Base-by-base conservation (phyloP, 139 green algal genomes). In the Coelastrella sp. region DNA sequence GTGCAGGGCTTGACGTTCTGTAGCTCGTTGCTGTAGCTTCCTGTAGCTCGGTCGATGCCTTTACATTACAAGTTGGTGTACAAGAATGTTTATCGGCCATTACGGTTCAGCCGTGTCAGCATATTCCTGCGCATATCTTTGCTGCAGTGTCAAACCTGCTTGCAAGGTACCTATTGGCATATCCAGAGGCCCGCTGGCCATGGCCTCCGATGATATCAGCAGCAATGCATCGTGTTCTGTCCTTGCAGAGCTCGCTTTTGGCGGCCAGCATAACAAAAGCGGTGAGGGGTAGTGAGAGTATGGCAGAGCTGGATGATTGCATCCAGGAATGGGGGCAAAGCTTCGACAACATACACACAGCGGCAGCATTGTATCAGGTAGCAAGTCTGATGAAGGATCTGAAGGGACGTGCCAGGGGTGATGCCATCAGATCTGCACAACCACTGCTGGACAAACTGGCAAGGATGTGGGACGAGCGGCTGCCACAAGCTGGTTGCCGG, bases 291-390 rank as follows among this genome's bases (percentile, higher is more conserved):
- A 64, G 58, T 22, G 10, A 22, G 32, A 83, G 77, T 13, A 32
- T 57, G 13, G 10, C 7, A 61, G 23, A 56, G 8, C 5, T 83
- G 77, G 32, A 83, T 3, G 77, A 83, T 32, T 13, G 59, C 5
- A 4, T 83, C 4, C 5, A 65, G 4, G 4, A 66, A 20, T 83
- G 77, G 77, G 77, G 77, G 13, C 7, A 17, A 32, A 83, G 10
- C 54, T 83, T 83, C 20, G 7, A 64, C 77, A 14, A 65, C 77
- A 83, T 83, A 32, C 77, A 83, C 47, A 64, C 47, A 19, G n/a
- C 77, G 22, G 77, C 77, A 32, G 54, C 54, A 13, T 83, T 83
- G 7, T 13, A 6, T 0, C 59, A 32, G 54, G 77, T 47, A 66
- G 77, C 54, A 71, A 11, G 16, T 71, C 16, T 71, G 4, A 14